Percentiles rank a stretch among this genome's conserved stretches.
Evolutionary conservation across 805 yeast genomes (phyloP).

Genomic region (Jamesozyma hellenica): DNA sequence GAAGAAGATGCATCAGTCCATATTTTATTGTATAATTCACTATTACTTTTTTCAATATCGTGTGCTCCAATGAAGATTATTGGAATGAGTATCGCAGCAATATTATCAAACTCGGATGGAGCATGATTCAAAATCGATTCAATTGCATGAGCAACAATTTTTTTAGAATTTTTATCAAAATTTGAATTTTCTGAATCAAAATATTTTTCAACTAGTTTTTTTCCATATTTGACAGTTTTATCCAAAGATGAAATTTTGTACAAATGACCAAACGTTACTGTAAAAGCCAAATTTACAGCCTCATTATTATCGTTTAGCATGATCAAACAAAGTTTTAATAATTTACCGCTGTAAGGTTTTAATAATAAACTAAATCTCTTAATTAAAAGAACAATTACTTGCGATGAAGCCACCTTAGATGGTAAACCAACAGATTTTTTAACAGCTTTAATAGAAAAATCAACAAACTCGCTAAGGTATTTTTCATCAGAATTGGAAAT

Average conservation of each 20-base stretch:
- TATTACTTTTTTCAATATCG: conserved; percentile 42
- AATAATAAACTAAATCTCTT: conserved; percentile 41
- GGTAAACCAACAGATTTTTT: conserved; percentile 78
- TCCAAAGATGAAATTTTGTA: conserved; percentile 51
- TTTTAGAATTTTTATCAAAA: conserved; percentile 29
- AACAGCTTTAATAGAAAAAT: conserved; percentile 43
- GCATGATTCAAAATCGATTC: conserved; percentile 61
- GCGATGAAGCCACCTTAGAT: conserved; percentile 77
- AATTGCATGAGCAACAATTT: conserved; percentile 49
- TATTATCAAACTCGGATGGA: conserved; percentile 51
- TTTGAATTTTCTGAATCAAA: conserved; percentile 39
- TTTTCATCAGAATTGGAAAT: conserved; percentile 46
- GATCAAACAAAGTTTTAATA: conserved; percentile 45
- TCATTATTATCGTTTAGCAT: conserved; percentile 65
- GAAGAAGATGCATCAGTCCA: conserved; percentile 79
- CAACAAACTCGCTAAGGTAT: conserved; percentile 36
- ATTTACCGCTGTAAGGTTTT: conserved; percentile 47
- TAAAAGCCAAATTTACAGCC: conserved; percentile 64
- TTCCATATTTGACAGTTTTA: conserved; percentile 44
- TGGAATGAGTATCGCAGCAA: conserved; percentile 62
- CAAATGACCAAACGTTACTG: conserved; percentile 70
- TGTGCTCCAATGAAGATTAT: conserved; percentile 68
- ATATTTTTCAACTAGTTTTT: conserved; percentile 42
- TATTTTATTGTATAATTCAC: conserved; percentile 43
- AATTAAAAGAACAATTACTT: conserved; percentile 56